Percentiles rank a stretch among this genome's conserved stretches.
These are phyloP conservation scores for Strombidium stylifer DNA, from an alignment of 73 alveolate genomes.

Conservation along the genomic window DNA sequence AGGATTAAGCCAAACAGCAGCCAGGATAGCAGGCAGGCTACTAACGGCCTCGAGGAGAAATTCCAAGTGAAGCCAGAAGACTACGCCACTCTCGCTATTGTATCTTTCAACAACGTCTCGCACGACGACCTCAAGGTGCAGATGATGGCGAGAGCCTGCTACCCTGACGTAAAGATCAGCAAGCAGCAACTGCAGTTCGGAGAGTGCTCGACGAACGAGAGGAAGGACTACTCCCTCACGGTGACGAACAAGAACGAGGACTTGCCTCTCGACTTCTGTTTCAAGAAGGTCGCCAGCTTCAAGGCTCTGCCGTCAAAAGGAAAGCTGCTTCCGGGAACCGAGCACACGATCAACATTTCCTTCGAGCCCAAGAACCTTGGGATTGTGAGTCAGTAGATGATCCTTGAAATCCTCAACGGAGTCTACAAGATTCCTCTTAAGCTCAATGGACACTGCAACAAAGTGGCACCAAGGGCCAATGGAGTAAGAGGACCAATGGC, in stretches of 20 bases:
- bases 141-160: conserved; percentile 94
- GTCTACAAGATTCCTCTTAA: conserved; percentile 90
- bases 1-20: conserved; percentile 52
- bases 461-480: conserved; percentile 58
- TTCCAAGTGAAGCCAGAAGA: conserved; percentile 69
- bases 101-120: conserved; percentile 70
- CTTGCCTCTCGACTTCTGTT: conserved; percentile 86
- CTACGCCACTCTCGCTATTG: conserved; percentile 69
- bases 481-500: conserved; percentile 81
- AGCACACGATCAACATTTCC: conserved; percentile 83
- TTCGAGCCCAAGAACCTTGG: conserved; percentile 97
- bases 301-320: conserved; percentile 89
- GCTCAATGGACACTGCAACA: conserved; percentile 81
- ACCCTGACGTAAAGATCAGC: conserved; percentile 90
- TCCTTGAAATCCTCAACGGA: conserved; percentile 80
- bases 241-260: conserved; percentile 93
- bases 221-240: conserved; percentile 84
- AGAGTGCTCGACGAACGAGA: conserved; percentile 89
- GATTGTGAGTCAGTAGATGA: conserved; percentile 72
- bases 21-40: conserved; percentile 57
- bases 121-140: conserved; percentile 88
- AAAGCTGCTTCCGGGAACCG: conserved; percentile 83
- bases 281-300: conserved; percentile 91
- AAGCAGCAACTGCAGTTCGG: conserved; percentile 82
- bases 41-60: conserved; percentile 62